Evolutionary conservation across 73 alveolate genomes (phyloP), one percentile per base, ranked within the genome.

Genomic region (Paramecium primaurelia): DNA sequence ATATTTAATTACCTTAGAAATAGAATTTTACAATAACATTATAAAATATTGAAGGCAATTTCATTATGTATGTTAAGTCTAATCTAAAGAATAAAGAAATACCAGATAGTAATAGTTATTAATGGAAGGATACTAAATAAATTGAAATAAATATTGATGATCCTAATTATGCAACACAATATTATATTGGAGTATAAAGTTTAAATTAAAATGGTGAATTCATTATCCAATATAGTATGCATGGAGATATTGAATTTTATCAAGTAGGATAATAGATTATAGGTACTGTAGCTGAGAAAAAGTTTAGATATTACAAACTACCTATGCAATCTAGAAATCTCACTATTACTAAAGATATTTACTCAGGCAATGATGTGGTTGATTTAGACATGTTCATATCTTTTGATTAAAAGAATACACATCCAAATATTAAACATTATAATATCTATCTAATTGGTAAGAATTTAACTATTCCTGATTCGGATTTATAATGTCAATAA

Each of bases 301-400:
- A 80, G 58, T 47, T 8, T 42, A 40, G 58, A 40, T 80, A 80
- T 45, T 80, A 80, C 25, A 80, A 80, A 49, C 16, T 80, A 47
- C 91, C 91, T 12, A 80, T 80, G 91, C 8, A 22, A 40, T 12
- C 91, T 20, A 44, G 58, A 47, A 36, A 80, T 47, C 28, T 80
- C 20, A 80, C 75, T 10, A 80, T 80, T 6, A 80, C 49, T 7
- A 80, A 80, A 80, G 75, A 80, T 20, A 22, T 80, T 80, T 80
- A 80, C 26, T 80, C 91, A 10, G 36, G 30, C n/a, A 40, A 49
- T 80, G 91, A 80, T 45, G 34, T 80, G 1, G 30, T 8, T 22
- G 44, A 49, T 42, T 4, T 80, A 44, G 71, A 80, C 0, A 11
- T 80, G 3, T 80, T 16, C 18, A 80, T 80, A 2, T 80, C 91